phyloP scores from a whole-genome alignment of 257 asterid genomes.

The Penstemon newberryi region DNA sequence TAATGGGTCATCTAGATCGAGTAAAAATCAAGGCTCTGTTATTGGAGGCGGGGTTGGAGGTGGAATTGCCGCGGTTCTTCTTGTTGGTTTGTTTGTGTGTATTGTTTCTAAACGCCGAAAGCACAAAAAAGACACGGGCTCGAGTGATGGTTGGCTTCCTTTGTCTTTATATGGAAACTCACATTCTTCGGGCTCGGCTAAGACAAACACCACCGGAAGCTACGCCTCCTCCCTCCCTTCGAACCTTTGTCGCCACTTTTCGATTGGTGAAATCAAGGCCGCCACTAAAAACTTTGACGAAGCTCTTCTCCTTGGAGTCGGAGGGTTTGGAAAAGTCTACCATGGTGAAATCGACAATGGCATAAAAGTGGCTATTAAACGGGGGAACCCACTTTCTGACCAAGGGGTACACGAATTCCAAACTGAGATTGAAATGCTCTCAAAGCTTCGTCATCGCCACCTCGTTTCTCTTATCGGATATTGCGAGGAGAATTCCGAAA shows the following conservation, averaged over 20 bases:
- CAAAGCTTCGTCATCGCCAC: constrained; percentile 38
- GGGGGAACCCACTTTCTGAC: constrained; percentile 34
- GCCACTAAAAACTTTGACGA: constrained; percentile 39
- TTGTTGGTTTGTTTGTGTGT: constrained; percentile 21
- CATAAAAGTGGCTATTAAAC: constrained; percentile 36
- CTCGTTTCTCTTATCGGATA: constrained; percentile 47
- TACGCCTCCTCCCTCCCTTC: constrained; percentile 27
- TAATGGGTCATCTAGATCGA: constrained; percentile 10
- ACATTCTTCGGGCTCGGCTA: constrained; percentile 33
- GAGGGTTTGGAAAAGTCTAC: constrained; percentile 43
- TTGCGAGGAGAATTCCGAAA: constrained; percentile 42
- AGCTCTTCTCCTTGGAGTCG: constrained; percentile 33
- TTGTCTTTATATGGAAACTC: constrained; percentile 32
- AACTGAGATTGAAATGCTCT: constrained; percentile 43
- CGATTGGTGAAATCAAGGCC: constrained; percentile 34
- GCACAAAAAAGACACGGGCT: constrained; percentile 25
- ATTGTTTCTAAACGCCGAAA: constrained; percentile 17
- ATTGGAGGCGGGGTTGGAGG: constrained; percentile 33
- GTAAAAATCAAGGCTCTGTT: constrained; percentile 10
- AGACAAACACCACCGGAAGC: constrained; percentile 34
- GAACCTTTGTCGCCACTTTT: constrained; percentile 41
- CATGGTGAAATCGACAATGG: constrained; percentile 34
- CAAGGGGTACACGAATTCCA: constrained; percentile 40
- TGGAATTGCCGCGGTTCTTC: constrained; percentile 20
- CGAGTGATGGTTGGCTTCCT: constrained; percentile 36